Evolutionary conservation across 768 basidiomycete species (phyloP).

Genomic region (Mycena leptocephala): DNA sequence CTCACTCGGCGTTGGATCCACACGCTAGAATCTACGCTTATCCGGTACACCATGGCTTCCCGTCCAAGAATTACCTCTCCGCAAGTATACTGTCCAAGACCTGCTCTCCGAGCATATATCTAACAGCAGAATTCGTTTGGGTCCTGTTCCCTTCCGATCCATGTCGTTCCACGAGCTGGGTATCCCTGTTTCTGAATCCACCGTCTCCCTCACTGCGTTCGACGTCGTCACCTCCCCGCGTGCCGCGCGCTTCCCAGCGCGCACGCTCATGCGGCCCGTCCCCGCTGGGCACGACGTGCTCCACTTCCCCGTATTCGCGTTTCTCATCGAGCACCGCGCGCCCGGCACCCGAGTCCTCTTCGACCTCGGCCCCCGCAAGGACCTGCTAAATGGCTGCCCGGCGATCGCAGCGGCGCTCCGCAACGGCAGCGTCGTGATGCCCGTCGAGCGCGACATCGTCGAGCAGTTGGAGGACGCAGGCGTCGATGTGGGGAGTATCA

Average conservation of each 20-base stretch:
- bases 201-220: conserved; percentile 34
- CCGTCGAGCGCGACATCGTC: conserved; percentile 26
- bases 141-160: too few relatives aligned
- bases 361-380: conserved; percentile 37
- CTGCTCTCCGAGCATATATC: too few relatives aligned
- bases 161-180: too few relatives aligned
- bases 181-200: neutral
- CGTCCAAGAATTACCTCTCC: too few relatives aligned
- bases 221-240: conserved; percentile 12
- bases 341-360: conserved; percentile 31
- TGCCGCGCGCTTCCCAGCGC: conserved; percentile 17
- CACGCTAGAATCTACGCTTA: too few relatives aligned
- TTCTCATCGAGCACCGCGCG: conserved; percentile 34
- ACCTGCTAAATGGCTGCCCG: conserved; percentile 7
- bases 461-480: conserved; percentile 29
- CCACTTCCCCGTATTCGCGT: conserved; percentile 30
- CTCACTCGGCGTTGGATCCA: too few relatives aligned
- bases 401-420: conserved; percentile 2
- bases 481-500: conserved; percentile 26
- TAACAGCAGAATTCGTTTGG: too few relatives aligned
- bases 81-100: too few relatives aligned
- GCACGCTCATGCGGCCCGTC: conserved; percentile 25
- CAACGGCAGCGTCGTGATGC: neutral
- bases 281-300: conserved; percentile 30
- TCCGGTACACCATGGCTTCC: too few relatives aligned